Conservation (phyloP, 495 filamentous ascomycete genomes). For the Polyplosphaeria fusca region DNA sequence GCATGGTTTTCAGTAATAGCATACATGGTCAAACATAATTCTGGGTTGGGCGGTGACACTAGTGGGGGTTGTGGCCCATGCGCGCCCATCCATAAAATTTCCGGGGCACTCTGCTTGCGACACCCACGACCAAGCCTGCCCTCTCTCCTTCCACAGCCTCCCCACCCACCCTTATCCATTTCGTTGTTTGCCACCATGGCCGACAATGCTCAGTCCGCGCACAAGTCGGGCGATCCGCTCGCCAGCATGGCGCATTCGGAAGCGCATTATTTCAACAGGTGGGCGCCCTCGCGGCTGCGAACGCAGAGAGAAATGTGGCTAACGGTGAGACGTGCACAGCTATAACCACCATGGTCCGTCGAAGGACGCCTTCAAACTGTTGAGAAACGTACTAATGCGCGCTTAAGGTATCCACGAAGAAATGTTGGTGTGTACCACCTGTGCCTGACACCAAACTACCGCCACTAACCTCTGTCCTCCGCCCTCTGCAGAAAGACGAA, state of each 20-base stretch:
- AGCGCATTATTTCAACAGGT: slow-evolving; percentile 97
- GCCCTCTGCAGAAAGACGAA: slow-evolving; percentile 79
- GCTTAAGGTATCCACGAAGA: slow-evolving; percentile 87
- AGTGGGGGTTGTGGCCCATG: no score
- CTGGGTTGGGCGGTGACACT: no score
- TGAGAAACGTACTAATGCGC: slow-evolving; percentile 28
- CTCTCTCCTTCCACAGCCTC: no score
- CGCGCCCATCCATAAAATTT: no score
- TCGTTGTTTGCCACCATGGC: slow-evolving; percentile 23
- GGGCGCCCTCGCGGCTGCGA: slow-evolving; percentile 34
- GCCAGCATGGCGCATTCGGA: slow-evolving; percentile 63
- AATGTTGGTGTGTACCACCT: slow-evolving; percentile 75
- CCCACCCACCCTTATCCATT: not conserved
- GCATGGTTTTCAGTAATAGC: no score
- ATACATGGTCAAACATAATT: no score
- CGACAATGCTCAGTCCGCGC: slow-evolving; percentile 25
- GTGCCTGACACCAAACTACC: slow-evolving; percentile 17
- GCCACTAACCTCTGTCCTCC: slow-evolving; percentile 19
- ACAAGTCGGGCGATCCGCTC: slow-evolving; percentile 33
- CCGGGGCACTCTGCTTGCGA: no score
- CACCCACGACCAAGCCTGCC: no score
- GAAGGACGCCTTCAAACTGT: slow-evolving; percentile 21
- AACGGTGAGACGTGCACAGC: slow-evolving; percentile 49
- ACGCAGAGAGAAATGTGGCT: not conserved
- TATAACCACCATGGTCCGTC: slow-evolving; percentile 91